phyloP scores from a whole-genome alignment of 345 rosid genomes.

The Brassica cretica region DNA sequence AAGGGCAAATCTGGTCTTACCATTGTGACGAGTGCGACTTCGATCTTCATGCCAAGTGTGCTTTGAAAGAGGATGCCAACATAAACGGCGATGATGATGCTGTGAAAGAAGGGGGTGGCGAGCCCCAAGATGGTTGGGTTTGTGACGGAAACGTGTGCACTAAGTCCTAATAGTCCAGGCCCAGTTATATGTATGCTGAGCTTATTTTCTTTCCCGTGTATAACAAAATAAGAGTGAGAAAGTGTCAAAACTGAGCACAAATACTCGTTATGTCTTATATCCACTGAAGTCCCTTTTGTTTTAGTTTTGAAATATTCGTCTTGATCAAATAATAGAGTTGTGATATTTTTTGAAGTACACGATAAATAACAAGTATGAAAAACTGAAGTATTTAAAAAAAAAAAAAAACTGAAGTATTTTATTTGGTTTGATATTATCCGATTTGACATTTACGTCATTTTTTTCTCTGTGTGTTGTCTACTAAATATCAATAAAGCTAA shows the following conservation, averaged over 20 bases:
- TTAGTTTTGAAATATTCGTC: background rate
- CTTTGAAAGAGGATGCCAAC: slow-evolving; percentile 4
- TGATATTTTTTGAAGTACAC: too few relatives aligned
- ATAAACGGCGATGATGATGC: background rate
- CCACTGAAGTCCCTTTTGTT: background rate
- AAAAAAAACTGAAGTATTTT: too few relatives aligned
- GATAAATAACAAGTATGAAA: too few relatives aligned
- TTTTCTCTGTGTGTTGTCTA: too few relatives aligned
- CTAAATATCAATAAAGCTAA: too few relatives aligned
- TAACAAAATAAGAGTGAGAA: background rate
- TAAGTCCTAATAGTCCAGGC: slow-evolving; percentile 30
- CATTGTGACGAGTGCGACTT: slow-evolving; percentile 42
- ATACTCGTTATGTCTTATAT: background rate
- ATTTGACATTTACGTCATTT: too few relatives aligned
- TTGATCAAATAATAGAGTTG: background rate
- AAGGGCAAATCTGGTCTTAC: slow-evolving; percentile 7
- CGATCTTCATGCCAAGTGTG: slow-evolving; percentile 35
- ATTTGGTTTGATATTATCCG: too few relatives aligned
- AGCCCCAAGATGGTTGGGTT: slow-evolving; percentile 52
- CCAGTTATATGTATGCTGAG: slow-evolving; percentile 14
- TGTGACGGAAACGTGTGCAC: slow-evolving; percentile 64
- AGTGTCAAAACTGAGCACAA: background rate
- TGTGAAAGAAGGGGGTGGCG: slow-evolving; percentile 27
- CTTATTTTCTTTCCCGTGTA: background rate
- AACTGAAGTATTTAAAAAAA: too few relatives aligned